Percentiles rank a stretch among this genome's conserved stretches.
Conservation (phyloP, 495 filamentous ascomycete genomes). For the Sordaria brevicollis region DNA sequence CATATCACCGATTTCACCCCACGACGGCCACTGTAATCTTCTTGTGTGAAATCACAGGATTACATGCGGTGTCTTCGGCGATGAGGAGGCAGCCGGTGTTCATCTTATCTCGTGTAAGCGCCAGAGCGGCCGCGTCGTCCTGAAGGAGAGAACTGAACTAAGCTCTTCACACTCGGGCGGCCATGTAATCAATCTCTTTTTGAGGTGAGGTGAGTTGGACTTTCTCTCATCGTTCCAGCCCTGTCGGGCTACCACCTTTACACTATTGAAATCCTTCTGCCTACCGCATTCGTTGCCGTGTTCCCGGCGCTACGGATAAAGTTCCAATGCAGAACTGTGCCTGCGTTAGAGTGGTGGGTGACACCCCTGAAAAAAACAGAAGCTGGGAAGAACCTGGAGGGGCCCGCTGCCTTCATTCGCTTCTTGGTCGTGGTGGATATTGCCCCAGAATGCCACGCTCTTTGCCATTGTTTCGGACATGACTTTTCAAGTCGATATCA, state of each 20-base stretch:
- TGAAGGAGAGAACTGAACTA: no score
- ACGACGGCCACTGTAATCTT: not conserved
- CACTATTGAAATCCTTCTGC: not conserved
- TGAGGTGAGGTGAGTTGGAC: not conserved
- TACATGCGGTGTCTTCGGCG: not conserved
- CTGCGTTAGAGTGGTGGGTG: not conserved
- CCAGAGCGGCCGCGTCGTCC: not conserved
- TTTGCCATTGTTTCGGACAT: not conserved
- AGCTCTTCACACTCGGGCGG: no score
- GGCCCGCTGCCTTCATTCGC: not conserved
- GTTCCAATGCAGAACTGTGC: not conserved
- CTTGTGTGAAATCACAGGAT: not conserved
- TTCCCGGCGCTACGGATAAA: not conserved
- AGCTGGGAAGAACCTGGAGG: not conserved
- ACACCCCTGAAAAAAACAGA: not conserved
- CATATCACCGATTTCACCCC: not conserved
- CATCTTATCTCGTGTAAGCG: not conserved
- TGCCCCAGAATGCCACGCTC: not conserved
- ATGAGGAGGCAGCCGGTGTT: not conserved
- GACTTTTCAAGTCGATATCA: not conserved
- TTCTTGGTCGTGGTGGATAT: not conserved
- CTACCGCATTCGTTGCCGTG: not conserved
- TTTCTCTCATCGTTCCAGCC: not conserved
- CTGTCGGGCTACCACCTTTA: not conserved
- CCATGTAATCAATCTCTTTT: not conserved